Percentiles rank a stretch among this genome's conserved stretches.
Conservation (phyloP, 768 basidiomycete species). For the Tylopilus intermedius region DNA sequence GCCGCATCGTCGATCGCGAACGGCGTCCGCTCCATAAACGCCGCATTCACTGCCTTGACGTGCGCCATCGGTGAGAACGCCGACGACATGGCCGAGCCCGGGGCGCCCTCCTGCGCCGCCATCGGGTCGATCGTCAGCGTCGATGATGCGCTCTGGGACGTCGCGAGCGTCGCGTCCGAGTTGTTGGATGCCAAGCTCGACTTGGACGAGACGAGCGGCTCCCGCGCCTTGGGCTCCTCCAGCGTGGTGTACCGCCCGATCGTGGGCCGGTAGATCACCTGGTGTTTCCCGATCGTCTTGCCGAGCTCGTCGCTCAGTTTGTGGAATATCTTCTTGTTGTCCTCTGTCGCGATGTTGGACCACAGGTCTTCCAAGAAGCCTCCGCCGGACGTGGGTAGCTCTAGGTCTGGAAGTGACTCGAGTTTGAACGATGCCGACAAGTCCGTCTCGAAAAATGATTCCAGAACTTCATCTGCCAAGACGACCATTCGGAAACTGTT, state of each 20-base stretch:
- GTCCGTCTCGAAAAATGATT: slow-evolving; percentile 95
- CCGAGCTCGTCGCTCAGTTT: slow-evolving; percentile 92
- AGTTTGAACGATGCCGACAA: slow-evolving; percentile 84
- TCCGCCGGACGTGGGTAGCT: slow-evolving; percentile 52
- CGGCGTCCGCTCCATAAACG: slow-evolving; percentile 85
- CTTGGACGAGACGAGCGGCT: slow-evolving; percentile 74
- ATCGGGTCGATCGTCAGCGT: slow-evolving; percentile 47
- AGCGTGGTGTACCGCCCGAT: slow-evolving; percentile 81
- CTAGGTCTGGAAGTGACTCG: slow-evolving; percentile 63
- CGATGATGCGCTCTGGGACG: slow-evolving; percentile 38
- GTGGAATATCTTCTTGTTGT: slow-evolving; percentile 91
- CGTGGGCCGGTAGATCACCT: slow-evolving; percentile 74
- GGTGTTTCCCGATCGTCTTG: slow-evolving; percentile 90
- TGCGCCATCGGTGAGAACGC: slow-evolving; percentile 40
- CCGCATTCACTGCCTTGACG: slow-evolving; percentile 72
- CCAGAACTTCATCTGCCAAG: slow-evolving; percentile 91
- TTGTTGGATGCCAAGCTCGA: slow-evolving; percentile 42
- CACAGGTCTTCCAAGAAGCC: slow-evolving; percentile 79
- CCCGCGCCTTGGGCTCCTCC: slow-evolving; percentile 84
- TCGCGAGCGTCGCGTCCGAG: slow-evolving; percentile 22
- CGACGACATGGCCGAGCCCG: slow-evolving; percentile 22
- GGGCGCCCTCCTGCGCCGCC: slow-evolving; percentile 18
- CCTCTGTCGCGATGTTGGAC: slow-evolving; percentile 85
- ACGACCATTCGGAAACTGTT: slow-evolving; percentile 96
- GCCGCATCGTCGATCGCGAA: slow-evolving; percentile 94